These are phyloP conservation scores for Psidium friedrichsthalianum DNA, from an alignment of 345 rosid genomes.

Conservation along the genomic window DNA sequence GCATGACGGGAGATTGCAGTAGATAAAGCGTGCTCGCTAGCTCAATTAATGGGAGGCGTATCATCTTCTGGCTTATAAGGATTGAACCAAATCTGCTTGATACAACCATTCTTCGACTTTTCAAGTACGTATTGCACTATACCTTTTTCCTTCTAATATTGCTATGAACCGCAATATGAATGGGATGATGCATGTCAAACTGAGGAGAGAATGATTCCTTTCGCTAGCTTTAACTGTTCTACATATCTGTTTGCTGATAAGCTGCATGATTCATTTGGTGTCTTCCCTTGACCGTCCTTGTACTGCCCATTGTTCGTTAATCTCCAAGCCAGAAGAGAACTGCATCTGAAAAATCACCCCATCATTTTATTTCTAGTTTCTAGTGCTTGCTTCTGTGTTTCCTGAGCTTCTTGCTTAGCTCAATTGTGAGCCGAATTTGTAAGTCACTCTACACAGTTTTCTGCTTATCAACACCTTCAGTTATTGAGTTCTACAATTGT, in stretches of 20 bases:
- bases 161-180: background rate
- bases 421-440: background rate
- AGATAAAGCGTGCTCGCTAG: background rate
- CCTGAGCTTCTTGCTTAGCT: background rate
- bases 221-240: background rate
- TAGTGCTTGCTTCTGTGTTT: background rate
- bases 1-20: background rate
- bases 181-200: background rate
- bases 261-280: constrained; percentile 24
- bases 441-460: background rate
- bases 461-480: background rate
- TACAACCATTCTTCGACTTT: background rate
- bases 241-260: background rate
- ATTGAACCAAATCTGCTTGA: background rate
- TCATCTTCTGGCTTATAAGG: background rate
- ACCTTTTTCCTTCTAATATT: background rate
- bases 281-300: background rate
- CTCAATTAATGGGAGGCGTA: background rate
- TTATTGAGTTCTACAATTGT: background rate
- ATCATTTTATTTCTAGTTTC: background rate
- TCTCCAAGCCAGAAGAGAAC: background rate
- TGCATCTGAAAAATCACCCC: background rate
- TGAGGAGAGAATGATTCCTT: background rate
- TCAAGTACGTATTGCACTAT: background rate
- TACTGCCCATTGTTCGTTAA: background rate